Conservation (phyloP, 805 yeast genomes). For the Komagataella mondaviorum region DNA sequence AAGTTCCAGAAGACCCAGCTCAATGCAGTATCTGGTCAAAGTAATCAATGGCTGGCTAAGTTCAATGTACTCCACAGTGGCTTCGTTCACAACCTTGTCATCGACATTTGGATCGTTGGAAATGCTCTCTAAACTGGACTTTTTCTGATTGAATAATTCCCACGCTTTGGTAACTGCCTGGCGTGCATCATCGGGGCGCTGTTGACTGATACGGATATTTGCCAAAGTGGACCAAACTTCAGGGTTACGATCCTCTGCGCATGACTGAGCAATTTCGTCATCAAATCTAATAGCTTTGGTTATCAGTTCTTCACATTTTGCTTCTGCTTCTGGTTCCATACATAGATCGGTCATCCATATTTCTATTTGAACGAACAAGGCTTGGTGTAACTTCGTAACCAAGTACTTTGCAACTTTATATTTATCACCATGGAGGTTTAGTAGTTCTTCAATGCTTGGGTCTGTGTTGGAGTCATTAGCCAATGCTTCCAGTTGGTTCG, state of each 20-base stretch:
- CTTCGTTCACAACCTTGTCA: conserved; percentile 24
- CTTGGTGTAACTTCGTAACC: conserved; percentile 55
- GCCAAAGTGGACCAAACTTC: conserved; percentile 77
- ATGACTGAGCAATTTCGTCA: conserved; percentile 7
- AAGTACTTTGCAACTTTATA: conserved; percentile 19
- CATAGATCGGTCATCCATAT: conserved; percentile 97
- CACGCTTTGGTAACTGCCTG: conserved; percentile 58
- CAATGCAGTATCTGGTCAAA: conserved; percentile 63
- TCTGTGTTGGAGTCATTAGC: conserved; percentile 2
- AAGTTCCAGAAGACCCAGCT: conserved; percentile 56
- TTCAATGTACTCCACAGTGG: conserved; percentile 43
- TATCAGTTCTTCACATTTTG: conserved; percentile 61
- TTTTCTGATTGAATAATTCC: conserved; percentile 47
- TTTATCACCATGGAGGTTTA: neutral
- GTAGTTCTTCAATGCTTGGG: neutral
- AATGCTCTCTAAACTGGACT: conserved; percentile 30
- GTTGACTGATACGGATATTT: conserved; percentile 84
- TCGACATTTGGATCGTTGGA: conserved; percentile 13
- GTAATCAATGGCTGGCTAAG: conserved; percentile 62
- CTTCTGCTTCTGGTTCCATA: conserved; percentile 85
- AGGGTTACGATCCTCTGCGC: conserved; percentile 29
- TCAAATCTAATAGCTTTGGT: conserved; percentile 49
- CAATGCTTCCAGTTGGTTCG: conserved; percentile 21
- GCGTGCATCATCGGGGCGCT: conserved; percentile 56
- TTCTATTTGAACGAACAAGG: conserved; percentile 76